Base-by-base conservation (phyloP, 352 stramenopile species). In the Globisporangium takayamanum region DNA sequence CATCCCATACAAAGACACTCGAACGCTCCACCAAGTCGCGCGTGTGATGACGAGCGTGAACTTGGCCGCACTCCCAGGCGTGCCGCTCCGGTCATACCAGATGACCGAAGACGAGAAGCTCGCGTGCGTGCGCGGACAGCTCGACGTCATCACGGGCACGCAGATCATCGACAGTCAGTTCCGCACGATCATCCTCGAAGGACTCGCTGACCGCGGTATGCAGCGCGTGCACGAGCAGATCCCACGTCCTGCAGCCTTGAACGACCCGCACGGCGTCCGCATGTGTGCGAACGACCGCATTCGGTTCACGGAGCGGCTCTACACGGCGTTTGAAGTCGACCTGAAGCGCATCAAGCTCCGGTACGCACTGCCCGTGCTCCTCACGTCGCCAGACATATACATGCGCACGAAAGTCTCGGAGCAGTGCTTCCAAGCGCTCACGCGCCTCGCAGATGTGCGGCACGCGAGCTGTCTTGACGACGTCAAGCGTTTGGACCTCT, bases 321-420 rank as follows among this genome's bases (percentile, higher is more conserved):
- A 97, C 74, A 91, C 86, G 14, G 59, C 59, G 1, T 97, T 97
- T 57, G 74, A 91, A 42, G 67, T 94, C 11, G 87, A 97, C 47
- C 62, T 97, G 18, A 97, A 97, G 67, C 83, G 88, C 41, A 88
- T 97, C 49, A 92, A 95, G 44, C 70, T 97, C 47, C 78, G 88
- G 5, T 83, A 88, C 39, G 74, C 87, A n/a, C 74, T 97, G 25
- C 68, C 73, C 2, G 51, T 76, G 41, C 69, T 97, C 8, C 64
- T 84, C 45, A 68, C 76, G 60, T 74, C 65, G 33, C 87, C 89
- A 0, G 88, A 96, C 50, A 92, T 97, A 8, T 97, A 97, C 70
- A 88, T 97, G 80, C 70, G 84, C 51, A 65, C 84, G 26, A 95
- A 95, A 60, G 89, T 97, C 3, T 83, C 80, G 33, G 73, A 80